phyloP scores from a whole-genome alignment of 208 protist genomes.

The Porcisia hertigi region DNA sequence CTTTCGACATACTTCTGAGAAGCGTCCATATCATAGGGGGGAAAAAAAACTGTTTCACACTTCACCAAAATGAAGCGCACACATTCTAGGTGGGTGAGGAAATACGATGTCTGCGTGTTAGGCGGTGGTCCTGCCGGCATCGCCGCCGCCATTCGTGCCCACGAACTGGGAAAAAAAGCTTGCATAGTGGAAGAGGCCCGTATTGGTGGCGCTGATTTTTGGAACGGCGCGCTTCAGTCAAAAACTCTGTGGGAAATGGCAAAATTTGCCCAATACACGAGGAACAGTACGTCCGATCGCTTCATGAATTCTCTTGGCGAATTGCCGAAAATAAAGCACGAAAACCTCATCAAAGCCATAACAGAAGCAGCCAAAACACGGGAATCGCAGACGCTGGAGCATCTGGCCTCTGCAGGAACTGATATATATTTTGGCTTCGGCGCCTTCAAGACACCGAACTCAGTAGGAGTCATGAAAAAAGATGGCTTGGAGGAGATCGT shows the following conservation, averaged over 20 bases:
- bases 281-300: constrained; percentile 45
- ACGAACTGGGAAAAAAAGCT: constrained; percentile 75
- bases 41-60: background rate
- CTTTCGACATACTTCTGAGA: background rate
- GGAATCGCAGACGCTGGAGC: constrained; percentile 69
- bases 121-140: constrained; percentile 87
- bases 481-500: constrained; percentile 50
- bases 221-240: constrained; percentile 89
- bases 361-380: constrained; percentile 59
- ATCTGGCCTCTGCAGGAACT: constrained; percentile 53
- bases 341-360: constrained; percentile 65
- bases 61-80: constrained; percentile 16
- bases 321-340: constrained; percentile 59
- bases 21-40: background rate
- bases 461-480: constrained; percentile 40
- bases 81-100: constrained; percentile 30
- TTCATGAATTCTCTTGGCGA: constrained; percentile 55
- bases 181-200: constrained; percentile 78
- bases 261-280: constrained; percentile 69
- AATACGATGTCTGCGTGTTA: constrained; percentile 88
- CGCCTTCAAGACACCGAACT: constrained; percentile 55
- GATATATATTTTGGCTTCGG: constrained; percentile 53
- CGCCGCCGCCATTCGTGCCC: constrained; percentile 73
- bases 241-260: constrained; percentile 93
- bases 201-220: constrained; percentile 89